Evolutionary conservation across 805 yeast genomes (phyloP).

Genomic region (Candida michaelii): DNA sequence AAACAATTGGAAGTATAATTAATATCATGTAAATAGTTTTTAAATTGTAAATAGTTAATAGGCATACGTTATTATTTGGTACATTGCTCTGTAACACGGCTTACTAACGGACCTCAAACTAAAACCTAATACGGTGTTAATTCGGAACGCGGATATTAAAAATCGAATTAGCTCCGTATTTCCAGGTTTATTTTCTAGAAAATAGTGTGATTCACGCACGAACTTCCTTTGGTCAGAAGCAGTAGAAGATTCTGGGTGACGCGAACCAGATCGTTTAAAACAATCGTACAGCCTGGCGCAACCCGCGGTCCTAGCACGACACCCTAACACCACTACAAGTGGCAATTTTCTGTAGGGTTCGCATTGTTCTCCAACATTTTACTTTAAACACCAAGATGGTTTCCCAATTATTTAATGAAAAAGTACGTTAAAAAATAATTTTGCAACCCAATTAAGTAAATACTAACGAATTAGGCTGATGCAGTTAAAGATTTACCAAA

Average conservation of each 20-base stretch:
- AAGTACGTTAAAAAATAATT: slow-evolving; percentile 23
- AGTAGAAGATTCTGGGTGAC: too few relatives aligned
- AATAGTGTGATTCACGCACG: too few relatives aligned
- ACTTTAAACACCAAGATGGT: slow-evolving; percentile 20
- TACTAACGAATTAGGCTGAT: slow-evolving; percentile 56
- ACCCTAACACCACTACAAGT: too few relatives aligned
- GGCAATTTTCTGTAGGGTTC: background rate
- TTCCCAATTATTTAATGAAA: slow-evolving; percentile 32
- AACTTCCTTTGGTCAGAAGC: too few relatives aligned
- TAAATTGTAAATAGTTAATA: background rate
- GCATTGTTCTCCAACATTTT: background rate
- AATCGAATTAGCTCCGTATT: too few relatives aligned
- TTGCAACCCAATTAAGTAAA: background rate
- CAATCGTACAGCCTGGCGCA: too few relatives aligned
- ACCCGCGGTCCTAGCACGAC: background rate
- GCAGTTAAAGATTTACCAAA: slow-evolving; percentile 72
- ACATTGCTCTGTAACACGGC: background rate
- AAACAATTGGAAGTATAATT: slow-evolving; percentile 27
- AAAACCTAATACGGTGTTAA: too few relatives aligned
- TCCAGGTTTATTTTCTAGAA: too few relatives aligned
- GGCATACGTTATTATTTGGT: background rate
- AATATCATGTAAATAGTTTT: slow-evolving; percentile 4
- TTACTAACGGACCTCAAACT: too few relatives aligned
- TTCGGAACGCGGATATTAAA: background rate
- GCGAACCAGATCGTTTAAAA: too few relatives aligned